Conservation (phyloP, 1,284 basidiomycete species). For the Grifola frondosa region DNA sequence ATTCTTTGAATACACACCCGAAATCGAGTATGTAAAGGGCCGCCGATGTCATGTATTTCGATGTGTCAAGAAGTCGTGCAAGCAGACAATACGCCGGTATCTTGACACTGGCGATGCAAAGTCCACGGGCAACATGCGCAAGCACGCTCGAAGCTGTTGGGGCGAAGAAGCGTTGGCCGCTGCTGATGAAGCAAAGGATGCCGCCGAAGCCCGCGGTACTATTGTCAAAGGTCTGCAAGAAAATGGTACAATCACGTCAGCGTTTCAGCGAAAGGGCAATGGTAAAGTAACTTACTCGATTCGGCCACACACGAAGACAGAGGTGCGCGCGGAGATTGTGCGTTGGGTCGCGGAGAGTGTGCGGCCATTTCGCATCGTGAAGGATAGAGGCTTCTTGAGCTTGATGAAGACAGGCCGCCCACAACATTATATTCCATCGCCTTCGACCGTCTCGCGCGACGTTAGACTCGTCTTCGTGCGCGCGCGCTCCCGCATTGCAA, state of each 20-base stretch:
- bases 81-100: conserved; percentile 23
- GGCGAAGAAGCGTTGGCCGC: conserved; percentile 30
- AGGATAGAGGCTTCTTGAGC: conserved; percentile 13
- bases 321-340: conserved; percentile 14
- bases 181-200: conserved; percentile 15
- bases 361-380: conserved; percentile 21
- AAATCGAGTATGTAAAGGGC: conserved; percentile 19
- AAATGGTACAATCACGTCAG: conserved; percentile 21
- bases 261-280: conserved; percentile 21
- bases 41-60: conserved; percentile 33
- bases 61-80: no score
- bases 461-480: conserved; percentile 6
- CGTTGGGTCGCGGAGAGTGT: conserved; percentile 18
- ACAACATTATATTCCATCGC: conserved; percentile 19
- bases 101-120: conserved; percentile 27
- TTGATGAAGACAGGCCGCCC: conserved; percentile 27
- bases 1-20: conserved; percentile 28
- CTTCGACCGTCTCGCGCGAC: conserved; percentile 17
- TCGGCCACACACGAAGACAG: conserved; percentile 12
- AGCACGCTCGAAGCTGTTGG: conserved; percentile 36
- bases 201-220: conserved; percentile 12
- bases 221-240: conserved; percentile 6
- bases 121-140: conserved; percentile 32
- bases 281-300: conserved; percentile 16
- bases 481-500: not conserved